Base-by-base conservation (phyloP, 768 basidiomycete genomes). In the Sarcomyxa edulis region DNA sequence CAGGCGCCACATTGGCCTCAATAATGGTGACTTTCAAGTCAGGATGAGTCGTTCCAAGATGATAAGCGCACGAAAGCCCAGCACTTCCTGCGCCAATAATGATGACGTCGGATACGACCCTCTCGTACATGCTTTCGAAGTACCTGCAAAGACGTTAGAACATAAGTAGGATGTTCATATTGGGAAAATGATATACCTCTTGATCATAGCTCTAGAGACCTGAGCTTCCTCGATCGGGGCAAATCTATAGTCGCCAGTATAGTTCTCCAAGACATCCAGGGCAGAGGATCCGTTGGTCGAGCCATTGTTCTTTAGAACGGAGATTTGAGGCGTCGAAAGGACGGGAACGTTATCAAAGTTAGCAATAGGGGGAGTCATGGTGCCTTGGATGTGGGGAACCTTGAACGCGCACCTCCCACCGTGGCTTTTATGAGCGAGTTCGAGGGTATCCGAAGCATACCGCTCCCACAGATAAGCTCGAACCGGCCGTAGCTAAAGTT, bases 1-100 rank as follows among this genome's bases (percentile, higher is more conserved):
- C 81, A 1, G 84, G 85, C 2, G 85, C 78, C n/a, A 88, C 84
- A 47, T 73, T 79, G 14, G 85, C 85, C 59, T 87, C 84, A 48
- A 86, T 63, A 52, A 87, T 69, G 6, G 62, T 68, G 41, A 69
- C 59, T 49, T 76, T 78, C 36, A 79, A 53, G 48, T 87, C 81
- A 19, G 84, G 85, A 10, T 81, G 74, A 32, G 56, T 68, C 44
- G 66, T 81, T 7, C 77, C 81, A 35, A 90, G 69, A 45, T 75
- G 73, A 62, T 85, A 86, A 16, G 86, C 85, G 54, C 81, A 84
- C 6, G 78, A 80, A 35, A 87, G 60, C 15, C 84, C 84, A 15
- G 71, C 71, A 45, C 75, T 78, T 26, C 84, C 84, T 5, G 80
- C 82, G 5, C 85, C 85, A 47, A 88, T 69, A 49, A 88, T 81